Conservation (phyloP, 78 protist species). For the Emiliania huxleyi region DNA sequence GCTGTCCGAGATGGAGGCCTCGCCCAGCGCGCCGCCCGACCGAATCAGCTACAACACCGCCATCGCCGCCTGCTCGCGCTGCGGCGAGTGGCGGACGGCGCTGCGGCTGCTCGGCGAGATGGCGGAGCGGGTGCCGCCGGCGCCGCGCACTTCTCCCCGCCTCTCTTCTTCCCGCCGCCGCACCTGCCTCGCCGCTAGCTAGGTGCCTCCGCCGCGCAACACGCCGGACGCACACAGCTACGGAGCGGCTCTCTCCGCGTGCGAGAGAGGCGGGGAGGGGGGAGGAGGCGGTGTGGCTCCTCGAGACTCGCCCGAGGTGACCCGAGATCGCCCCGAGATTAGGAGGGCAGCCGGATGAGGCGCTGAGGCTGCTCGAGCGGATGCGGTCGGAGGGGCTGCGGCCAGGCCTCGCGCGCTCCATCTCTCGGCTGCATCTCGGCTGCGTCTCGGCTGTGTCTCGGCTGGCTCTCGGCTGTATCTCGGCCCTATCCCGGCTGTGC, state of each 20-base stretch:
- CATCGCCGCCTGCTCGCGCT: background rate
- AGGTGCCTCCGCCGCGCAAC: too few relatives aligned
- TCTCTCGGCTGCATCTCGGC: too few relatives aligned
- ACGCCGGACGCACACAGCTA: background rate
- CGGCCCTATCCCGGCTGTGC: too few relatives aligned
- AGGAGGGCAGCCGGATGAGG: background rate
- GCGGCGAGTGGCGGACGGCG: background rate
- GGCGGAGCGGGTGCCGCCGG: background rate
- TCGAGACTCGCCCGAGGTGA: too few relatives aligned
- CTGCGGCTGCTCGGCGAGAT: background rate
- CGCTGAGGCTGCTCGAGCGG: background rate
- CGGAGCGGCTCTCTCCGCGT: background rate
- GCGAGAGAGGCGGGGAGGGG: background rate
- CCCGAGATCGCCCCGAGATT: too few relatives aligned
- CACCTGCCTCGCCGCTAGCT: too few relatives aligned
- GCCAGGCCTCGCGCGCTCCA: too few relatives aligned
- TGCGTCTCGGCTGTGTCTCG: too few relatives aligned
- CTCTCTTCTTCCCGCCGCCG: too few relatives aligned
- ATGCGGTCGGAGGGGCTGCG: background rate
- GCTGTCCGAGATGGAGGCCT: background rate
- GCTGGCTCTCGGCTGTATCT: too few relatives aligned
- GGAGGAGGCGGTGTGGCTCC: background rate
- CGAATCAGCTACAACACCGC: background rate
- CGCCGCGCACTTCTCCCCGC: too few relatives aligned
- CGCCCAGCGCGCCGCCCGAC: slow-evolving; percentile 5